phyloP scores from a whole-genome alignment of 495 filamentous ascomycete genomes.

The Tuber magnatum region DNA sequence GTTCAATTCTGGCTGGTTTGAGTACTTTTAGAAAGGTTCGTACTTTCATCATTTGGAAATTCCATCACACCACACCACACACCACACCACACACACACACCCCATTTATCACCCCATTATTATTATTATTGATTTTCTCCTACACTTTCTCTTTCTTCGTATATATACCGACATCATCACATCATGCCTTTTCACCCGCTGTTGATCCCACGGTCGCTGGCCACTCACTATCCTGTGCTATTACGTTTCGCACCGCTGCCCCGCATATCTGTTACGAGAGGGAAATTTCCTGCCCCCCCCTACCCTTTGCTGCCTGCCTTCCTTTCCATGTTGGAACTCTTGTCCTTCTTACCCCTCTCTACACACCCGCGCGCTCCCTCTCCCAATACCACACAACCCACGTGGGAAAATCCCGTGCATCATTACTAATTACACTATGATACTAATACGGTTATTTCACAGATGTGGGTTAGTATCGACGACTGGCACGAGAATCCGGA shows the following conservation, averaged over 20 bases:
- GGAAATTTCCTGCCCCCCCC: neutral
- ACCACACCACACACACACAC: neutral
- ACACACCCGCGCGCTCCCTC: neutral
- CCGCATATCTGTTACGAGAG: neutral
- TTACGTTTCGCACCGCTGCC: neutral
- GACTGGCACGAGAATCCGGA: slow-evolving; percentile 99
- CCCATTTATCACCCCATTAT: neutral
- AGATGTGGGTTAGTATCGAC: slow-evolving; percentile 99
- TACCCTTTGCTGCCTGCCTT: neutral
- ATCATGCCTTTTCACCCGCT: neutral
- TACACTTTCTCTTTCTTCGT: neutral
- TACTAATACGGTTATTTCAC: slow-evolving; percentile 10
- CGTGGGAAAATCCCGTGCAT: neutral
- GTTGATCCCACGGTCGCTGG: neutral
- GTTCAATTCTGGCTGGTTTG: slow-evolving; percentile 91
- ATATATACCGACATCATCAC: neutral
- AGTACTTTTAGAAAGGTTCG: slow-evolving; percentile 96
- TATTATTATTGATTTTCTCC: neutral
- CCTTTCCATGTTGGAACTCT: neutral
- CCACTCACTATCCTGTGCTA: neutral
- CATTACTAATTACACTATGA: neutral
- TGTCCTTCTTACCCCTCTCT: neutral
- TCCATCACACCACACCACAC: neutral
- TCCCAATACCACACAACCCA: neutral
- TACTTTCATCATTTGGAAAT: slow-evolving; percentile 10